Evolutionary conservation across 768 basidiomycete genomes (phyloP), one percentile per base, ranked within the genome.

Genomic region (Termitomyces titanicus): DNA sequence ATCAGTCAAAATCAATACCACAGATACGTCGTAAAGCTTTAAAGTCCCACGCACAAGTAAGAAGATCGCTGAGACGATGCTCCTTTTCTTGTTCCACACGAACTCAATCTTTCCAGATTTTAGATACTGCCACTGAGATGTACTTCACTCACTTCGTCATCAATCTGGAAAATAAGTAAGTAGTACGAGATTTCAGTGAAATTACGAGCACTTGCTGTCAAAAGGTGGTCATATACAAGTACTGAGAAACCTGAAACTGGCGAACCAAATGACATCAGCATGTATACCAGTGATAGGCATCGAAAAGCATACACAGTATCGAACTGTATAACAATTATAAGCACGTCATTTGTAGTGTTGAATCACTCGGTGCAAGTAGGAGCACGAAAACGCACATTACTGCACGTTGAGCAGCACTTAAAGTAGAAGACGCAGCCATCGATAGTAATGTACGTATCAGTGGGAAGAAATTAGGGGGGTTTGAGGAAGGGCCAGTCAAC

Each of bases 61-160:
- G 34, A 61, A 61, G 15, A 61, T 47, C 1, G 22, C 35, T 15
- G 56, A 57, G 6, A 57, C 44, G 4, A 49, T 27, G 34, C 46
- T 61, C 42, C 42, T 55, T 10, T 43, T 56, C 44, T 51, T 54
- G n/a, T 15, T 55, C 59, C 59, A 61, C 13, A 61, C 53, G 20
- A 54, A 57, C 22, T 57, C 53, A 1, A 61, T 18, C 59, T 60
- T 50, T 53, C 11, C 15, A 17, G 12, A 29, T 33, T 20, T 29
- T 50, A 35, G 22, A 24, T 13, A 54, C 22, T 35, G 17, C 8
- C 11, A 13, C 24, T 29, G 22, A 6, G n/a, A 50, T 18, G 8
- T 8, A 27, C 31, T 25, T 8, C 5, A 49, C 50, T n/a, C 17
- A 61, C 59, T 44, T 61, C 56, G n/a, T 57, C 48, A 13, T 31